Percentiles rank a stretch among this genome's conserved stretches.
These are phyloP conservation scores for Paramyrothecium roridum DNA, from an alignment of 2,329 filamentous ascomycete species.

Conservation along the genomic window DNA sequence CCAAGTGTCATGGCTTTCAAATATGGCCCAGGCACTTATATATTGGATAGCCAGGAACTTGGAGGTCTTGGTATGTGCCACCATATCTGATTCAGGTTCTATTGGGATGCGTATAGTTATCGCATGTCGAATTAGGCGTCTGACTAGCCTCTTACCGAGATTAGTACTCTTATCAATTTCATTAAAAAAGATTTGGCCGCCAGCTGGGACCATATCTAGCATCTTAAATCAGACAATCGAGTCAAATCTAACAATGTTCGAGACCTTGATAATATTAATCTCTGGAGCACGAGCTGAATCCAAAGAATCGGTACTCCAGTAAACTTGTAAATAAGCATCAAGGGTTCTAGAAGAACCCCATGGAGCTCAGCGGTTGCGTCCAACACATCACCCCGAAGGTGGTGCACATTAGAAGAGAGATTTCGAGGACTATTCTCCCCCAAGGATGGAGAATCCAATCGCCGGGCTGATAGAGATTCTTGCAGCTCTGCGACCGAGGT, in stretches of 20 bases:
- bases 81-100: not conserved
- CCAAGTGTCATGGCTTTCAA: slow-evolving; percentile 1
- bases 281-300: not conserved
- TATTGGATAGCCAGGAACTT: not conserved
- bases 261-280: not conserved
- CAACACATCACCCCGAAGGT: not conserved
- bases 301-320: not conserved
- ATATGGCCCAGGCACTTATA: not conserved
- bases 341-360: not conserved
- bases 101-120: not conserved
- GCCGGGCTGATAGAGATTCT: not conserved
- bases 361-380: not conserved
- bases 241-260: not conserved
- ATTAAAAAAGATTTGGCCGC: not conserved
- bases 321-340: slow-evolving; percentile 1
- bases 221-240: not conserved
- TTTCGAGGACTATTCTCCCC: not conserved
- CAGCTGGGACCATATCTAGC: not conserved
- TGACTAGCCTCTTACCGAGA: not conserved
- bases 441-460: not conserved
- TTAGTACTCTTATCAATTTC: not conserved
- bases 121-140: not conserved
- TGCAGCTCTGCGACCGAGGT: not conserved
- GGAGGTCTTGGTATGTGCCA: not conserved
- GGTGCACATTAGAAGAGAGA: not conserved